Base-by-base conservation (phyloP, 2,329 filamentous ascomycete species). In the Plenodomus tracheiphilus region DNA sequence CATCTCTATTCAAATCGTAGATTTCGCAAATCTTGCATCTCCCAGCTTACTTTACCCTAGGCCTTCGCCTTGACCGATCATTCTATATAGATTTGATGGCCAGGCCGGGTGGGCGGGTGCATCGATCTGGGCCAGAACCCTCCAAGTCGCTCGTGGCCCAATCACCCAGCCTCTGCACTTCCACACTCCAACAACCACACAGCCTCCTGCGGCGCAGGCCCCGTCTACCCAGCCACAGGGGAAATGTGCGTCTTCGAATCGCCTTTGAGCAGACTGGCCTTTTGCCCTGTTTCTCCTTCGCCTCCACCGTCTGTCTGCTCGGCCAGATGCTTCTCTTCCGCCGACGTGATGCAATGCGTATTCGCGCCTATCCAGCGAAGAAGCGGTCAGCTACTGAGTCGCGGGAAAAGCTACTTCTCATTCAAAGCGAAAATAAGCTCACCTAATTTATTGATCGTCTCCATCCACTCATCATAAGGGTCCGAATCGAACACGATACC, bases 361-460 rank as follows among this genome's bases (percentile, higher is more conserved):
- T 96, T 96, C 38, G 91, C 89, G 20, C 69, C 70, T 71, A 46
- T 39, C 15, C 28, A 32, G 46, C 20, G 40, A 46, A 51, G 38
- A 45, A 43, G 46, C 54, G 53, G 62, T 69, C 56, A 66, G 62
- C 47, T 43, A 17, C 22, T 32, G 13, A 45, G 13, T 41, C 28
- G 28, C 28, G 28, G 28, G 13, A 15, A 32, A 32, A 11, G 4
- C 15, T 15, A 4, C 8, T 4, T 15, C 13, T 32, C 28, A 32
- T 8, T 15, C 28, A 53, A 41, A 32, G 35, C 46, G 45, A 39
- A 50, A 47, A 37, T 48, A 46, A 60, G 56, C 65, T 38, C 58
- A 70, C 88, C 86, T 40, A 96, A 79, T 81, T 99, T 99, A 79
- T 99, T 97, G 77, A 94, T 90, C 57, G 95, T 97, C 82, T 97